phyloP scores from a whole-genome alignment of 257 asterid genomes.

The Verbena officinalis region DNA sequence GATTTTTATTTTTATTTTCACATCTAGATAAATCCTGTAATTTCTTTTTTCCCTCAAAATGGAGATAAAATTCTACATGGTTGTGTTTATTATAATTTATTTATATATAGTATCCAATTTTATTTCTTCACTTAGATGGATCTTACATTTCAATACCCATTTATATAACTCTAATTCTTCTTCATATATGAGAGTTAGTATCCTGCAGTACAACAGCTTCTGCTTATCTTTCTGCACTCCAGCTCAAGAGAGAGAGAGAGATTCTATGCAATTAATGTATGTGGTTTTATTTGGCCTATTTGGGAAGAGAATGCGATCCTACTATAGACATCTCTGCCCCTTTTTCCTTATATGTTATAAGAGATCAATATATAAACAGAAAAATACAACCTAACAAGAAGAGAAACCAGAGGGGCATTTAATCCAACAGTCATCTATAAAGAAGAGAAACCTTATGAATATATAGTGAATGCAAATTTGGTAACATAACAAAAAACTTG shows the following conservation, averaged over 20 bases:
- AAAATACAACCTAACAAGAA: constrained; percentile 6
- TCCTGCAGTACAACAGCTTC: constrained; percentile 7
- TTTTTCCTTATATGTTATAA: background rate
- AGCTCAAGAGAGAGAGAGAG: background rate
- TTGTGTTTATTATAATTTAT: background rate
- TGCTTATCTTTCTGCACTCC: background rate
- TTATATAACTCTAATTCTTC: constrained; percentile 9
- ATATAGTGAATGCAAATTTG: constrained; percentile 2
- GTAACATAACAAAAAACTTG: constrained; percentile 5
- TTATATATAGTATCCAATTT: background rate
- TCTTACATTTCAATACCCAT: background rate
- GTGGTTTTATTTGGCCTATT: background rate
- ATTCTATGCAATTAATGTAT: no score
- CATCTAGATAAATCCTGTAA: background rate
- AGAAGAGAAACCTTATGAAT: background rate
- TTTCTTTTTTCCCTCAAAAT: background rate
- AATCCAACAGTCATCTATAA: constrained; percentile 13
- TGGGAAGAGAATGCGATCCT: background rate
- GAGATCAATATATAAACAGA: constrained; percentile 12
- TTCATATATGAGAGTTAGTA: background rate
- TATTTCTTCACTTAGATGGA: constrained; percentile 5
- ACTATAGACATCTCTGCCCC: background rate
- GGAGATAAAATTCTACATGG: constrained; percentile 4
- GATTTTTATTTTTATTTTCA: background rate
- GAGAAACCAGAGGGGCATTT: constrained; percentile 8